Conservation (phyloP, 768 basidiomycete genomes). For the Kwoniella mangroviensis region DNA sequence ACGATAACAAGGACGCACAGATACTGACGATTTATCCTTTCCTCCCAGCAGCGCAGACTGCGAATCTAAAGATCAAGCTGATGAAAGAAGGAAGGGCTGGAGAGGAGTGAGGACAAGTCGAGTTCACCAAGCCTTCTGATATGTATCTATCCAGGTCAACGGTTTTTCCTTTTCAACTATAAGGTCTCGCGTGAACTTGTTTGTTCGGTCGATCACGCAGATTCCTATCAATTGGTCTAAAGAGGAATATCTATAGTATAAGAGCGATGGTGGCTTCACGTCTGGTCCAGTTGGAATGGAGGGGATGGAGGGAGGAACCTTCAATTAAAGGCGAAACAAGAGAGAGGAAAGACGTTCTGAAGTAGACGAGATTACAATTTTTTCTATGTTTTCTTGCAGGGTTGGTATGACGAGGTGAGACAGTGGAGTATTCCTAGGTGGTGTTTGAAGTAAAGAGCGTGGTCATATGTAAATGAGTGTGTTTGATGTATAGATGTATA, state of each 20-base stretch:
- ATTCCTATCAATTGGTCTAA: not conserved
- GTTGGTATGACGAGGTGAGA: not conserved
- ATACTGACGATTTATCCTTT: not conserved
- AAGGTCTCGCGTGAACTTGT: conserved; percentile 9
- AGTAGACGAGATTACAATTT: conserved; percentile 23
- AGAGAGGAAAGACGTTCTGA: not conserved
- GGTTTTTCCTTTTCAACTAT: not conserved
- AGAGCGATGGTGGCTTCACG: conserved; percentile 10
- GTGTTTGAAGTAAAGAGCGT: conserved; percentile 1
- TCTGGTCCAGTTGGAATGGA: conserved; percentile 16
- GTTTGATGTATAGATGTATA: conserved; percentile 1
- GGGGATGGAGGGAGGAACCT: not conserved
- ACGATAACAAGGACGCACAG: not conserved
- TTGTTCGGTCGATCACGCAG: not conserved
- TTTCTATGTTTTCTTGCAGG: not conserved
- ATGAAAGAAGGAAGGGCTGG: not conserved
- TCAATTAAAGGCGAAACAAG: conserved; percentile 8
- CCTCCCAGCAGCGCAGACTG: not conserved
- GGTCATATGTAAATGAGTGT: conserved; percentile 2
- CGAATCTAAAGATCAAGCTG: not conserved
- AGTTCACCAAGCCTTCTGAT: not conserved
- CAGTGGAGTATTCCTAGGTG: not conserved
- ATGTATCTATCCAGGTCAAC: conserved; percentile 1
- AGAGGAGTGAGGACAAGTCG: not conserved
- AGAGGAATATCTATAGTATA: conserved; percentile 1